These are phyloP conservation scores for Ramalina peruviana DNA, from an alignment of 495 filamentous ascomycete genomes.

Conservation along the genomic window DNA sequence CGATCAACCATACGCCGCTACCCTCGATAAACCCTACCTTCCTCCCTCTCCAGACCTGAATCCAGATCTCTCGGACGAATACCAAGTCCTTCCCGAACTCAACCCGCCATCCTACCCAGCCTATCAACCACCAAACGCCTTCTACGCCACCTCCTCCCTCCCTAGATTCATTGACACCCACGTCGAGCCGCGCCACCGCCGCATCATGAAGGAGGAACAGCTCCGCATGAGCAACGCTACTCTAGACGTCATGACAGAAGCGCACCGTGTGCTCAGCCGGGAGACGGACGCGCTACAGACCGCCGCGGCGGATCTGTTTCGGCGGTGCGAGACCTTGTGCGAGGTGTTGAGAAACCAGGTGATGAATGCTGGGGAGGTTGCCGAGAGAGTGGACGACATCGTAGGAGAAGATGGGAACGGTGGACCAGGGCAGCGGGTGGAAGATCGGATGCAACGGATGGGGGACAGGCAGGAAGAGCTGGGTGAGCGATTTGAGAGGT, in stretches of 20 bases:
- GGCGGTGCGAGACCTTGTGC: conserved; percentile 57
- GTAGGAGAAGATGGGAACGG: conserved; percentile 44
- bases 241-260: conserved; percentile 58
- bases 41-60: neutral
- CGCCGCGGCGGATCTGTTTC: conserved; percentile 72
- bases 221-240: conserved; percentile 63
- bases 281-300: conserved; percentile 59
- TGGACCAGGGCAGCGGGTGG: conserved; percentile 30
- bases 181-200: conserved; percentile 45
- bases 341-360: conserved; percentile 62
- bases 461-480: conserved; percentile 46
- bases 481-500: conserved; percentile 44
- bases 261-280: conserved; percentile 56
- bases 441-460: conserved; percentile 44
- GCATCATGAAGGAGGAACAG: conserved; percentile 46
- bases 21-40: conserved; percentile 51
- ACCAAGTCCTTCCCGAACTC: conserved; percentile 16
- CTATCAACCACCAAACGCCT: conserved; percentile 53
- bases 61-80: conserved; percentile 18
- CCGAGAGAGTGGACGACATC: conserved; percentile 48
- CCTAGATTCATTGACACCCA: conserved; percentile 45
- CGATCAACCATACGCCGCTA: conserved; percentile 46
- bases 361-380: conserved; percentile 49
- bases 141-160: conserved; percentile 44
- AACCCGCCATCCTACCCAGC: conserved; percentile 35